These are phyloP conservation scores for Immersiella caudata DNA, from an alignment of 495 filamentous ascomycete genomes.

Conservation along the genomic window DNA sequence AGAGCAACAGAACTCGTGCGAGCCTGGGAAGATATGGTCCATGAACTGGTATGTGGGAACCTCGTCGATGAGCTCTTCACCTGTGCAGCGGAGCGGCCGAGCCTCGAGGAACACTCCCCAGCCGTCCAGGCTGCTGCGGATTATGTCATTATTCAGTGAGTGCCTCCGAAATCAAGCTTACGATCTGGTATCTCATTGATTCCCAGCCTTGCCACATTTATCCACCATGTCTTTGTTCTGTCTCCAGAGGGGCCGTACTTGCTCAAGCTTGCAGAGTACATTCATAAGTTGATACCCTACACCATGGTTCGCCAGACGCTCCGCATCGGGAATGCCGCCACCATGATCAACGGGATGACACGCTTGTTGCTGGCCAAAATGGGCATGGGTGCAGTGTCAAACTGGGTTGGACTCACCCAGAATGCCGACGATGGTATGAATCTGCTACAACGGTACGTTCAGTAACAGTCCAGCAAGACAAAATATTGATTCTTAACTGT, in stretches of 20 bases:
- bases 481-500: slow-evolving; percentile 16
- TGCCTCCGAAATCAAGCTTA: neutral
- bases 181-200: slow-evolving; percentile 1
- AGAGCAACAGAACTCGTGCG: slow-evolving; percentile 54
- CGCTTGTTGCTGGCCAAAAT: slow-evolving; percentile 65
- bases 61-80: slow-evolving; percentile 60
- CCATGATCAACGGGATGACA: slow-evolving; percentile 68
- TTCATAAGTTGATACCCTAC: slow-evolving; percentile 64
- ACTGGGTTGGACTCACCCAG: slow-evolving; percentile 65
- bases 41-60: slow-evolving; percentile 60
- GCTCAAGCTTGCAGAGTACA: slow-evolving; percentile 57
- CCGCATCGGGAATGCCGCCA: slow-evolving; percentile 66
- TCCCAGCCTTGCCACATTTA: slow-evolving; percentile 60
- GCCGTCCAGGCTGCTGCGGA: slow-evolving; percentile 60
- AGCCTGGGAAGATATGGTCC: slow-evolving; percentile 61
- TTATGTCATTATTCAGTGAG: slow-evolving; percentile 59
- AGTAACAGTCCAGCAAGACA: neutral
- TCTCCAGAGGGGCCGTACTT: slow-evolving; percentile 67
- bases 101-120: slow-evolving; percentile 58
- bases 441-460: slow-evolving; percentile 60
- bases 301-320: slow-evolving; percentile 62
- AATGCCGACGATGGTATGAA: slow-evolving; percentile 69
- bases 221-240: slow-evolving; percentile 64
- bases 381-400: slow-evolving; percentile 61
- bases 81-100: slow-evolving; percentile 54